These are phyloP conservation scores for Asterochloris erici DNA, from an alignment of 139 green algal genomes.

Conservation along the genomic window DNA sequence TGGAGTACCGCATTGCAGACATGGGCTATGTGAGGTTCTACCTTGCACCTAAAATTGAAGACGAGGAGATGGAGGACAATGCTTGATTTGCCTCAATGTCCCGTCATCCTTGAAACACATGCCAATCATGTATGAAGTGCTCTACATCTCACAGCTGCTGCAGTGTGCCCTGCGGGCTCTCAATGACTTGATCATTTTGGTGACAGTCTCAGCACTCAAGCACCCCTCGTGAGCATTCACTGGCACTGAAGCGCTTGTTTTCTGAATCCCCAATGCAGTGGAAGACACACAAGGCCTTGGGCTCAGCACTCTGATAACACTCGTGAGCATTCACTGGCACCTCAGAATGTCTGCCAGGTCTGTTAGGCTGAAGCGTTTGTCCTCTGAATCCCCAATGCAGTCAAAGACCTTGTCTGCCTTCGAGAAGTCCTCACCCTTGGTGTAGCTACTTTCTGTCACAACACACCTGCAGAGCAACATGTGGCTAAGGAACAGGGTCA, in stretches of 20 bases:
- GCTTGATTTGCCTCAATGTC: not conserved
- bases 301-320: no score
- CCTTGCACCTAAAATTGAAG: conserved; percentile 86
- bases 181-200: no score
- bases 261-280: conserved; percentile 78
- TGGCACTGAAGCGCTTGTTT: conserved; percentile 64
- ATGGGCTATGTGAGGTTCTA: conserved; percentile 82
- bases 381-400: conserved; percentile 72
- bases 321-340: no score
- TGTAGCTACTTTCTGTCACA: conserved; percentile 74
- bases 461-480: conserved; percentile 40
- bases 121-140: no score
- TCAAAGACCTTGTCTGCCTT: conserved; percentile 74
- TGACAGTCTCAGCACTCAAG: no score
- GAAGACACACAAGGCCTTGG: no score
- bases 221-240: no score
- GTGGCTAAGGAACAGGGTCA: not conserved
- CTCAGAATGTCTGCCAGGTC: conserved; percentile 43
- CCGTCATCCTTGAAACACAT: no score
- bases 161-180: no score
- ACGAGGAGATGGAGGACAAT: conserved; percentile 57
- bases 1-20: conserved; percentile 89
- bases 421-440: conserved; percentile 56
- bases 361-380: conserved; percentile 71
- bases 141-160: no score